Percentiles rank a stretch among this genome's conserved stretches.
phyloP scores from a whole-genome alignment of 257 asterid genomes.

The Ocimum tenuiflorum region DNA sequence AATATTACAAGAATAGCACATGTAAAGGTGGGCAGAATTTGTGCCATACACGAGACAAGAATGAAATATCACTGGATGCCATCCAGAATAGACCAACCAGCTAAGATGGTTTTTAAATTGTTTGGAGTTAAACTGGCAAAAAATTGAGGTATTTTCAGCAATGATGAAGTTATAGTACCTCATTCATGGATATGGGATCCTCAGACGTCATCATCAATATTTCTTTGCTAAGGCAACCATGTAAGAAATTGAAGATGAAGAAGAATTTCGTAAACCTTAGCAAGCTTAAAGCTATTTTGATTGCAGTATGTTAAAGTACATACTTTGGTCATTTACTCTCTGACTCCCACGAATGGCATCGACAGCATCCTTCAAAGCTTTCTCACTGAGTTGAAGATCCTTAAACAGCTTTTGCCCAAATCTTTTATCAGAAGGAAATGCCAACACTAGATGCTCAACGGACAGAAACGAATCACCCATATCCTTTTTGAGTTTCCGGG shows the following conservation, averaged over 20 bases:
- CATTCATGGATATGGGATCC: neutral
- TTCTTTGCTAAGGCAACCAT: neutral
- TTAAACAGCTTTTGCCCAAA: constrained; percentile 66
- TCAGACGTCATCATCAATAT: neutral
- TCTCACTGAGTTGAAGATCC: constrained; percentile 55
- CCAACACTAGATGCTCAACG: constrained; percentile 83
- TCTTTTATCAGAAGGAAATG: constrained; percentile 65
- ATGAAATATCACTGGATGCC: neutral
- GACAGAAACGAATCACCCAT: constrained; percentile 89
- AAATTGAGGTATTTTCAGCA: neutral
- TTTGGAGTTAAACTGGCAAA: neutral
- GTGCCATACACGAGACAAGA: neutral
- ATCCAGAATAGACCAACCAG: neutral
- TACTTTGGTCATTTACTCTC: constrained; percentile 85
- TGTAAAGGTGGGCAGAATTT: neutral
- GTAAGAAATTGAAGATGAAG: neutral
- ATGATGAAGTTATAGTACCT: neutral
- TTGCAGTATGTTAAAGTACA: too few species aligned
- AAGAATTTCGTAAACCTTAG: neutral
- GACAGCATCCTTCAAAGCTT: constrained; percentile 77
- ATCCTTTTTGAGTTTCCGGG: constrained; percentile 55
- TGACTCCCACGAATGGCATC: constrained; percentile 86
- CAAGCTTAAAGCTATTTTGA: too few species aligned
- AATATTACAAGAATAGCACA: too few species aligned
- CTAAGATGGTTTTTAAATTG: neutral